Conservation (phyloP, 192 early-diverging fungal genomes). For the Spizellomyces sp. region DNA sequence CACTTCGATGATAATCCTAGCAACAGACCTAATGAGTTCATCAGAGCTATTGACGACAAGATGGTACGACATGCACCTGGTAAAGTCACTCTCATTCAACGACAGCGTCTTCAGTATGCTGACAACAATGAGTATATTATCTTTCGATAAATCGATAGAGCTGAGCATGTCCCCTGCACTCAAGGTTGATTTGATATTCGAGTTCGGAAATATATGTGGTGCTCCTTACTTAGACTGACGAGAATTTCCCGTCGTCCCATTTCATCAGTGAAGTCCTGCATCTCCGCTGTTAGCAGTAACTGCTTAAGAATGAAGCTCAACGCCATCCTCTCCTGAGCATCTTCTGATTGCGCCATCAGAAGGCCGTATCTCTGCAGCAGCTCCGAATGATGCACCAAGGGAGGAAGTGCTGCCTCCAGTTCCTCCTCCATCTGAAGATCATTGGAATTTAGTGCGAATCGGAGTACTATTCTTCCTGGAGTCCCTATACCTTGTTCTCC, state of each 20-base stretch:
- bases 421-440: constrained; percentile 24
- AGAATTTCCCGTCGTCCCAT: constrained; percentile 82
- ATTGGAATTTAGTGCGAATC: background rate
- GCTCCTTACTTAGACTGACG: constrained; percentile 66
- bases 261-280: constrained; percentile 88
- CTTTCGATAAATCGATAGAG: constrained; percentile 73
- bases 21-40: background rate
- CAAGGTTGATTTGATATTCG: no score
- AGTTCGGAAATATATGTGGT: background rate
- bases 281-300: constrained; percentile 74
- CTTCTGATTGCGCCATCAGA: constrained; percentile 50
- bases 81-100: constrained; percentile 84
- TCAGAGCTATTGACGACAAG: background rate
- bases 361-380: constrained; percentile 44
- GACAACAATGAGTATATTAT: constrained; percentile 75
- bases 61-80: constrained; percentile 41
- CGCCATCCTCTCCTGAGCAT: constrained; percentile 47
- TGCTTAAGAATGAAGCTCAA: constrained; percentile 71
- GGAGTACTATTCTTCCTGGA: background rate
- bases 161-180: constrained; percentile 71
- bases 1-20: constrained; percentile 31
- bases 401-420: constrained; percentile 24
- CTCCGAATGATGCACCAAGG: constrained; percentile 17
- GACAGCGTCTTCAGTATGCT: constrained; percentile 76
- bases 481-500: constrained; percentile 15